A percentile compares a stretch with the other conserved stretches of the same genome.
These are phyloP conservation scores for Fraxinus americana DNA, from an alignment of 257 asterid species.

Conservation along the genomic window DNA sequence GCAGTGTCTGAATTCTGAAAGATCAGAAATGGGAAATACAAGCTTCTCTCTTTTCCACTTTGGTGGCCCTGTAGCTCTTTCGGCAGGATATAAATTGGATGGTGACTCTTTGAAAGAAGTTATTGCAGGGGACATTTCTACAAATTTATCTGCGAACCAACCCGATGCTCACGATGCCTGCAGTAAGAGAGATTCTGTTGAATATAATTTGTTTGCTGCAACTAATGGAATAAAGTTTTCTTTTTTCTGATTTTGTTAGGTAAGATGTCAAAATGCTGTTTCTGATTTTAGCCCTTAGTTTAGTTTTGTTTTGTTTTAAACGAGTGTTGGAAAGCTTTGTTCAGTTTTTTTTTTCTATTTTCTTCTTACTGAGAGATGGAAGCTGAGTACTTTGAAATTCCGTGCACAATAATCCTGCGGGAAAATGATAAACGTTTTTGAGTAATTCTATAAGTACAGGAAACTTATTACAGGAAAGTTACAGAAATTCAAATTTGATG, in stretches of 20 bases:
- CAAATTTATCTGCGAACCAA: constrained; percentile 31
- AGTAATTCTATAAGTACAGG: too few species aligned
- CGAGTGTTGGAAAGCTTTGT: constrained; percentile 47
- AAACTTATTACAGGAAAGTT: too few species aligned
- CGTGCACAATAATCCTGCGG: constrained; percentile 42
- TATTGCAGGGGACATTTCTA: constrained; percentile 31
- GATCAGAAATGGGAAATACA: constrained; percentile 38
- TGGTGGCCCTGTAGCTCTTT: constrained; percentile 83
- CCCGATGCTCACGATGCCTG: constrained; percentile 39
- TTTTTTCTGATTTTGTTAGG: constrained; percentile 58
- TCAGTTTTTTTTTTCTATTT: constrained; percentile 6
- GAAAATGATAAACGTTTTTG: constrained; percentile 21
- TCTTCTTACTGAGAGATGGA: background rate
- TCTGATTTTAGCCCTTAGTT: constrained; percentile 1
- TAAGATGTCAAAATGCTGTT: constrained; percentile 9
- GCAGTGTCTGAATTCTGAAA: constrained; percentile 39
- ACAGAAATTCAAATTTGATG: too few species aligned
- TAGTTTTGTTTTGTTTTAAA: background rate
- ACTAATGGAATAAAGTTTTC: constrained; percentile 82
- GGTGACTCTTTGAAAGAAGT: constrained; percentile 51
- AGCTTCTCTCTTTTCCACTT: constrained; percentile 95
- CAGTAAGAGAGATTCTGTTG: constrained; percentile 56
- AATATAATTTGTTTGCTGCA: constrained; percentile 86
- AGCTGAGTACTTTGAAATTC: constrained; percentile 32
- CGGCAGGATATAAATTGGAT: constrained; percentile 61